These are phyloP conservation scores for Wickerhamomyces pijperi DNA, from an alignment of 805 yeast genomes.

Conservation along the genomic window DNA sequence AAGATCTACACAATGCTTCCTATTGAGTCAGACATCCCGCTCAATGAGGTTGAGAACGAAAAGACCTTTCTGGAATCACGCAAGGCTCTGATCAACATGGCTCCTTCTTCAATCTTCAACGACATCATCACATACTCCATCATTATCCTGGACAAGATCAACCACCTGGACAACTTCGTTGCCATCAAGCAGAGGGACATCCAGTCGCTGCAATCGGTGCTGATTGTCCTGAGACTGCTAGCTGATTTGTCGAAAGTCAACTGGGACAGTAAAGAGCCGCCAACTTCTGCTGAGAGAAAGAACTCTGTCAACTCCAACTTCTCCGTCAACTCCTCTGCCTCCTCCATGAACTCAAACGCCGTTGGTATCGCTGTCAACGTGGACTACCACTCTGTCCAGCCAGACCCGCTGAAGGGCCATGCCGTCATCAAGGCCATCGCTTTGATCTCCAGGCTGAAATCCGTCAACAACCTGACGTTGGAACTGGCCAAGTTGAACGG, in stretches of 20 bases:
- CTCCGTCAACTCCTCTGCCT: slow-evolving; percentile 11
- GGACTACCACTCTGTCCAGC: slow-evolving; percentile 23
- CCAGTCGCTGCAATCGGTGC: slow-evolving; percentile 22
- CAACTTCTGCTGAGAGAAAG: slow-evolving; percentile 4
- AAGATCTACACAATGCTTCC: slow-evolving; percentile 26
- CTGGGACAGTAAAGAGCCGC: slow-evolving; percentile 25
- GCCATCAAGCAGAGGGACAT: slow-evolving; percentile 18
- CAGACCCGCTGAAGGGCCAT: slow-evolving; percentile 18
- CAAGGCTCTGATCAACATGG: slow-evolving; percentile 22
- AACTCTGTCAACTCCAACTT: slow-evolving; percentile 13
- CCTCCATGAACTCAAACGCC: slow-evolving; percentile 9
- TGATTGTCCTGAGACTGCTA: slow-evolving; percentile 27
- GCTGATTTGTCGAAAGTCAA: slow-evolving; percentile 28
- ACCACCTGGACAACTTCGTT: slow-evolving; percentile 16
- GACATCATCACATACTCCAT: slow-evolving; percentile 21
- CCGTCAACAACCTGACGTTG: slow-evolving; percentile 19
- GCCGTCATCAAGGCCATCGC: slow-evolving; percentile 20
- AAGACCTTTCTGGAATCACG: slow-evolving; percentile 23
- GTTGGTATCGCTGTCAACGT: slow-evolving; percentile 23
- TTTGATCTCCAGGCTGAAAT: slow-evolving; percentile 21
- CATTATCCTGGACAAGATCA: slow-evolving; percentile 18
- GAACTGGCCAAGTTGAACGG: slow-evolving; percentile 22
- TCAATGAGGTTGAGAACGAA: slow-evolving; percentile 27
- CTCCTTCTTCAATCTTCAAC: slow-evolving; percentile 17
- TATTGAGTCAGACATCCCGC: slow-evolving; percentile 22